These are phyloP conservation scores for Amyloporia xantha DNA, from an alignment of 768 basidiomycete genomes.

Conservation along the genomic window DNA sequence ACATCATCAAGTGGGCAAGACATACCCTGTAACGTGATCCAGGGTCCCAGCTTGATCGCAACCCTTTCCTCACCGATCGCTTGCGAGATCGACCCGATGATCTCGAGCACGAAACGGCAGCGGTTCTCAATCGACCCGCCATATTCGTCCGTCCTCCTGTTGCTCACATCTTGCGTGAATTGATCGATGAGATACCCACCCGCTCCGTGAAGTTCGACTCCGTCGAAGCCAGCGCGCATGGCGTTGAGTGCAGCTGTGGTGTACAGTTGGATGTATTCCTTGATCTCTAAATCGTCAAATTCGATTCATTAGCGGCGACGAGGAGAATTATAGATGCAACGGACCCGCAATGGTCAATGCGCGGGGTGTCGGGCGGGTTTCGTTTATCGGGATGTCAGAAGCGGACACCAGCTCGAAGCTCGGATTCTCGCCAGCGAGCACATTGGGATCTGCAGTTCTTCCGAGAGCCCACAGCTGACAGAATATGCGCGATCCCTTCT, in stretches of 20 bases:
- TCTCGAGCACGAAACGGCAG: conserved; percentile 36
- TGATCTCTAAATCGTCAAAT: conserved; percentile 1
- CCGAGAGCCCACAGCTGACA: conserved; percentile 54
- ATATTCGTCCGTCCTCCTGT: conserved; percentile 42
- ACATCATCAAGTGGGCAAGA: conserved; percentile 3
- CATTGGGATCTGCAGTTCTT: conserved; percentile 26
- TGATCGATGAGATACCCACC: conserved; percentile 32
- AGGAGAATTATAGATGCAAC: background rate
- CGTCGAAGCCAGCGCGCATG: conserved; percentile 24
- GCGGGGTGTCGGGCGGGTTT: conserved; percentile 7
- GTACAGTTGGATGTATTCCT: conserved; percentile 26
- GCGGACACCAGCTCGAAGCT: conserved; percentile 9
- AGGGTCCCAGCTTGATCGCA: conserved; percentile 35
- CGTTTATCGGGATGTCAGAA: conserved; percentile 19
- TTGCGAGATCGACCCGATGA: conserved; percentile 30
- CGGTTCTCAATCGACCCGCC: conserved; percentile 44
- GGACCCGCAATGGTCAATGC: conserved; percentile 17
- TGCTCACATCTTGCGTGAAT: conserved; percentile 33
- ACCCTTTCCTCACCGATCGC: conserved; percentile 34
- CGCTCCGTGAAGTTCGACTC: conserved; percentile 23
- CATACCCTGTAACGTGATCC: conserved; percentile 24
- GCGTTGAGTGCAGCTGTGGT: conserved; percentile 23
- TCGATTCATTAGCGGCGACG: background rate
- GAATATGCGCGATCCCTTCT: conserved; percentile 41
- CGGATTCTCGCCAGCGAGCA: conserved; percentile 36